A percentile compares a stretch with the other conserved stretches of the same genome.
These are phyloP conservation scores for Pholiota adiposa DNA, from an alignment of 1,284 basidiomycete species.

Conservation along the genomic window DNA sequence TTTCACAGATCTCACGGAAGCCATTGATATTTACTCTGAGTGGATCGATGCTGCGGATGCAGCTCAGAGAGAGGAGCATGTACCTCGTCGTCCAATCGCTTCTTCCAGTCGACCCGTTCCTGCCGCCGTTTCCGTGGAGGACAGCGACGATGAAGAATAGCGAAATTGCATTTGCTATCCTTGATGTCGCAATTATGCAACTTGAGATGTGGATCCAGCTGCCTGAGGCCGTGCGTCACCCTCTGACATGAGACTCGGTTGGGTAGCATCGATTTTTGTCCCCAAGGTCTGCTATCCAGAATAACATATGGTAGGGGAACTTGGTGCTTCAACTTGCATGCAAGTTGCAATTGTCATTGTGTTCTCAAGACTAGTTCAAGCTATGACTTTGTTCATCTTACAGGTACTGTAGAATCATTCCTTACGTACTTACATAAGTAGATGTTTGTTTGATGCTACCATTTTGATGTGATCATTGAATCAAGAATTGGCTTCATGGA, in stretches of 20 bases:
- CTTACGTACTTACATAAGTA: no score
- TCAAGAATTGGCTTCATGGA: no score
- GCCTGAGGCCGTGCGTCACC: background rate
- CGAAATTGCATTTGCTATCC: background rate
- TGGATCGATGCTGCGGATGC: constrained; percentile 93
- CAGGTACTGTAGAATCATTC: no score
- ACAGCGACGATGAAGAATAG: constrained; percentile 48
- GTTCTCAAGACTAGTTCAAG: no score
- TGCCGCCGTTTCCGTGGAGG: constrained; percentile 38
- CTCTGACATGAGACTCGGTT: no score
- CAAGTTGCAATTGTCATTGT: no score
- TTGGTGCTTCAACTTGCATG: no score
- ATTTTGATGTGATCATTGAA: no score
- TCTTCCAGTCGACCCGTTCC: constrained; percentile 60
- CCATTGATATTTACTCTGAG: constrained; percentile 89
- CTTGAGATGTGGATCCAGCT: background rate
- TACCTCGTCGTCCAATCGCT: constrained; percentile 52
- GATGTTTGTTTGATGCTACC: no score
- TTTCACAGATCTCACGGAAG: constrained; percentile 75
- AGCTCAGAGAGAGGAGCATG: constrained; percentile 65
- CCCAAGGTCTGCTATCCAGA: background rate
- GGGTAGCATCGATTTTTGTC: no score
- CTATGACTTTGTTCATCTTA: no score
- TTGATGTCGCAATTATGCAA: background rate
- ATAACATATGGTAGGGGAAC: no score